Base-by-base conservation (phyloP, 2,329 filamentous ascomycete species). In the Sclerotinia glacialis region DNA sequence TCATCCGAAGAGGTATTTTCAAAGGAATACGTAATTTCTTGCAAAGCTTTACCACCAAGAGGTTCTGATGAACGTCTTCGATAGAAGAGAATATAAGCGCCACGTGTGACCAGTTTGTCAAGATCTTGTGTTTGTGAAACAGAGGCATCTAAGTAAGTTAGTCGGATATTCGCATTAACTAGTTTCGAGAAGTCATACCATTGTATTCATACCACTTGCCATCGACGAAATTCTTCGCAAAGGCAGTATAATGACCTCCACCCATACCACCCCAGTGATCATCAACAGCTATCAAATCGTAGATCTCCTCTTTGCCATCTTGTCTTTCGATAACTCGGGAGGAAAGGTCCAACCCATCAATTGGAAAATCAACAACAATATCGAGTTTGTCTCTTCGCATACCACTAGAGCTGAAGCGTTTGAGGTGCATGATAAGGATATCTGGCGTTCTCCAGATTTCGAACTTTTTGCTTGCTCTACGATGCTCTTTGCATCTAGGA, bases 391-490 rank as follows among this genome's bases (percentile, higher is more conserved):
- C 93, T 66, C 93, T 84, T 72, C 93, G 89, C 69, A 84, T 89
- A 21, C 91, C 88, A 71, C 88, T 90, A 31, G 90, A 93, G 76
- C 92, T 96, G 77, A 99, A 99, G 8, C 95, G 88, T 82, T 99
- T 99, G 60, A 99, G 83, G 76, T 99, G 95, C 69, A 97, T 90
- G 53, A 98, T 90, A 21, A 99, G 84, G 69, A 98, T 96, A 77
- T 99, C 95, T 0, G 95, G 95, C 2, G 91, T 89, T 75, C 94
- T 97, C 95, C 95, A 99, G 23, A 99, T 85, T 75, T 98, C 93
- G 64, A 99, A 92, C 74, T 95, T 97, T 82, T 99, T 99, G 79
- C 89, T 93, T 26, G 95, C 95, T 68, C 92, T 89, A 21, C 92
- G 88, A 74, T 96, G 90, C 73, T 97, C 92, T 77, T 98, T 98